Percentiles rank a stretch among this genome's conserved stretches.
Conservation (phyloP, 2,329 filamentous ascomycete genomes). For the Alternaria rosae region DNA sequence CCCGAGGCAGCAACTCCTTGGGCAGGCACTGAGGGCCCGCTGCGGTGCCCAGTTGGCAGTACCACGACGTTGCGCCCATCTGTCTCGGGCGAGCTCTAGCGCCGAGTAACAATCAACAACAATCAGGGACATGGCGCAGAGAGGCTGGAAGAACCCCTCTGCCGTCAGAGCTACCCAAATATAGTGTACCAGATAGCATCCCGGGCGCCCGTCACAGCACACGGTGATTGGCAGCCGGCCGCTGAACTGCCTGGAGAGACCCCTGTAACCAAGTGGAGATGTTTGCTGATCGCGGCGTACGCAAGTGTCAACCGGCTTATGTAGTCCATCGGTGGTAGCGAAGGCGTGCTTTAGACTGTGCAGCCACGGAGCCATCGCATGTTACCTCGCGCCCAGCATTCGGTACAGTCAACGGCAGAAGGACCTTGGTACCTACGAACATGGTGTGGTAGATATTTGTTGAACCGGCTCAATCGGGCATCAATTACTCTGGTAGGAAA, state of each 20-base stretch:
- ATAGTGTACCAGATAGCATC: conserved; percentile 40
- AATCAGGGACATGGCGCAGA: conserved; percentile 36
- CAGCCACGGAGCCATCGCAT: conserved; percentile 22
- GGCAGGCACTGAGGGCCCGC: conserved; percentile 15
- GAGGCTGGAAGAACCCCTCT: conserved; percentile 29
- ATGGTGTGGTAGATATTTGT: conserved; percentile 9
- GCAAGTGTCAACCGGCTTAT: conserved; percentile 37
- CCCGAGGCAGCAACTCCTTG: conserved; percentile 1
- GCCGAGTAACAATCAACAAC: conserved; percentile 34
- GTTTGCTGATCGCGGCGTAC: conserved; percentile 45
- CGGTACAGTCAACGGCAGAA: conserved; percentile 23
- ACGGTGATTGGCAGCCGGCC: conserved; percentile 40
- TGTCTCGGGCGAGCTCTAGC: conserved; percentile 24
- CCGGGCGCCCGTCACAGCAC: conserved; percentile 27
- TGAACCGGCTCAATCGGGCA: conserved; percentile 23
- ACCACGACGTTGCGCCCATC: conserved; percentile 29
- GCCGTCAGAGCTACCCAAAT: conserved; percentile 38
- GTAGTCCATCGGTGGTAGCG: conserved; percentile 28
- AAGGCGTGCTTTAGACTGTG: conserved; percentile 34
- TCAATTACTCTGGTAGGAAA: conserved; percentile 24
- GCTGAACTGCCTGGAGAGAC: conserved; percentile 34
- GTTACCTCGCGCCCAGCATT: conserved; percentile 17
- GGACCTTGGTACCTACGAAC: conserved; percentile 14
- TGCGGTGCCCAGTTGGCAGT: conserved; percentile 24
- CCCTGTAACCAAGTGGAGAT: conserved; percentile 47